Percentiles rank a stretch among this genome's conserved stretches.
Conservation (phyloP, 352 stramenopile genomes). For the Phytophthora colocasiae region DNA sequence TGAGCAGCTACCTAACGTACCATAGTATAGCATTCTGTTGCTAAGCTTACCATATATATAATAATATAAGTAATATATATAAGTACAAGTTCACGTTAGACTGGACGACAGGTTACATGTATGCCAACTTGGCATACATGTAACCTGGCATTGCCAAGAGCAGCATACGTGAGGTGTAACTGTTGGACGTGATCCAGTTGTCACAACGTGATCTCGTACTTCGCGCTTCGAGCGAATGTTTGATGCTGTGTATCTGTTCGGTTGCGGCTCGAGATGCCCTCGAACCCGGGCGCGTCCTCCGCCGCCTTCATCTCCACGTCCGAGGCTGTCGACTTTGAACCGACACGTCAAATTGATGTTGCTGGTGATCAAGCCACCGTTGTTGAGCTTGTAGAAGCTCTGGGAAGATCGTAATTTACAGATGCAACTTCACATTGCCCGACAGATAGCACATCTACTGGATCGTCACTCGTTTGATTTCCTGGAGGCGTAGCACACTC, state of each 20-base stretch:
- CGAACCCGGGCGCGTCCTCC: too few relatives aligned
- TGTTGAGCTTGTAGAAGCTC: constrained; percentile 3
- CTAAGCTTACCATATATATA: too few relatives aligned
- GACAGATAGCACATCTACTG: not conserved
- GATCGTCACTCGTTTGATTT: constrained; percentile 5
- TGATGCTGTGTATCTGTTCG: not conserved
- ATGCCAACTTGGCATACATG: too few relatives aligned
- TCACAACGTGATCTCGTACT: not conserved
- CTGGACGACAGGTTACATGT: not conserved
- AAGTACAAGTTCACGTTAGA: not conserved
- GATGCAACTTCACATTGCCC: not conserved
- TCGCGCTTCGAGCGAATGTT: not conserved
- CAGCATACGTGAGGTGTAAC: constrained; percentile 14
- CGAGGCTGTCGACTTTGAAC: not conserved
- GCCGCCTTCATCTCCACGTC: too few relatives aligned
- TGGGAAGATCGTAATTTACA: not conserved
- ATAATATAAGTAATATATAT: too few relatives aligned
- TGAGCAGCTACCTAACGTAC: not conserved
- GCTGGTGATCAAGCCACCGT: constrained; percentile 6
- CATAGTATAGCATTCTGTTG: not conserved
- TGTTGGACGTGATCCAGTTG: constrained; percentile 13
- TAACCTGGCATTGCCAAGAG: too few relatives aligned
- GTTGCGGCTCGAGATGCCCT: too few relatives aligned
- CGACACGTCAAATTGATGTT: constrained; percentile 2
- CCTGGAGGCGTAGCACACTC: not conserved